Percentiles rank a stretch among this genome's conserved stretches.
These are phyloP conservation scores for Corylus avellana DNA, from an alignment of 306 rosid species.

Conservation along the genomic window DNA sequence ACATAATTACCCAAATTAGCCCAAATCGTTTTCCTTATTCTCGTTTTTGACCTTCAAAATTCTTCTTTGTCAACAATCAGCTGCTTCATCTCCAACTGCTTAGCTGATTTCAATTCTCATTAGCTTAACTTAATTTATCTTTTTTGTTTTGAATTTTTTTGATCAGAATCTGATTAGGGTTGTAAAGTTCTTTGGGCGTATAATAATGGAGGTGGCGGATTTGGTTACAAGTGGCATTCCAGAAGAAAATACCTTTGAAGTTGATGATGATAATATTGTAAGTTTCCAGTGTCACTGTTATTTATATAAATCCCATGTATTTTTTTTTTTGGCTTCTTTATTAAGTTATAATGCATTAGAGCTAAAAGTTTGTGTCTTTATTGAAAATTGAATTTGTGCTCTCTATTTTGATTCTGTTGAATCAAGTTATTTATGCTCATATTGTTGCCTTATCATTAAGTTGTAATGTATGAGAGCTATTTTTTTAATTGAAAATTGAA, in stretches of 20 bases:
- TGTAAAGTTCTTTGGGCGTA: slow-evolving; percentile 17
- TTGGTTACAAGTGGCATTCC: slow-evolving; percentile 51
- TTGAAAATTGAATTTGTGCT: background rate
- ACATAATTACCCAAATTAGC: background rate
- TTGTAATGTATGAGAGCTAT: background rate
- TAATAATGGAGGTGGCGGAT: slow-evolving; percentile 54
- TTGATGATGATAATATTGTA: slow-evolving; percentile 48
- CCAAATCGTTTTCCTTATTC: background rate
- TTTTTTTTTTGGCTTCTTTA: background rate
- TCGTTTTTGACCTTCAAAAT: background rate
- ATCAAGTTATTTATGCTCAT: too few relatives aligned
- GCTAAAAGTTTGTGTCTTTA: background rate
- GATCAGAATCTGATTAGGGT: slow-evolving; percentile 29
- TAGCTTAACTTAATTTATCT: background rate
- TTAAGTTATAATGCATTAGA: background rate
- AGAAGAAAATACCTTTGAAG: slow-evolving; percentile 50
- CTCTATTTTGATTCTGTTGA: background rate
- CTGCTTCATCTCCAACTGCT: slow-evolving; percentile 1
- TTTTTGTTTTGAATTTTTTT: background rate
- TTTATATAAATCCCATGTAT: background rate
- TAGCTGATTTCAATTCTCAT: background rate
- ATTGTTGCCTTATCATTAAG: background rate
- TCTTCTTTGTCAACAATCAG: background rate
- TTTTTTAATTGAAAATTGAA: background rate
- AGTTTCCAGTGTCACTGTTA: slow-evolving; percentile 29